Percentiles rank a stretch among this genome's conserved stretches.
Conservation (phyloP, 1,284 basidiomycete species). For the Puccinia polysora region DNA sequence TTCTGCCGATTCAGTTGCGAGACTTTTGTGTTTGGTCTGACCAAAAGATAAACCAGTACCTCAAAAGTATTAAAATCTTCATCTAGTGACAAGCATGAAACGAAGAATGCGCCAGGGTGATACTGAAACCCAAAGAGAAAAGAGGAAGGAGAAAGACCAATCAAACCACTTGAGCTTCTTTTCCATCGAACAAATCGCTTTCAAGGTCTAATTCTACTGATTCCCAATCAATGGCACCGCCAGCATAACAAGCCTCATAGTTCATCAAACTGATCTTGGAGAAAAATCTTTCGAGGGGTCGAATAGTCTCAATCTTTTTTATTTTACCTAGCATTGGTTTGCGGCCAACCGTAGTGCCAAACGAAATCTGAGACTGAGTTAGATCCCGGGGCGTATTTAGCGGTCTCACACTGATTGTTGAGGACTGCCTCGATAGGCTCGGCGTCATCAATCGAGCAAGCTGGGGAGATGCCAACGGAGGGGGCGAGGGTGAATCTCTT, state of each 20-base stretch:
- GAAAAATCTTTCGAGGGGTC: conserved; percentile 79
- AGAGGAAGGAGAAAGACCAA: too few relatives aligned
- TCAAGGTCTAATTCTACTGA: conserved; percentile 72
- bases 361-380: conserved; percentile 5
- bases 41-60: too few relatives aligned
- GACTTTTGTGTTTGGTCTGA: too few relatives aligned
- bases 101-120: too few relatives aligned
- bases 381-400: conserved; percentile 14
- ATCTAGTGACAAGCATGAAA: too few relatives aligned
- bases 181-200: conserved; percentile 76
- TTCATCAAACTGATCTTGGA: conserved; percentile 77
- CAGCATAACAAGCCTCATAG: conserved; percentile 81
- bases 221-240: conserved; percentile 70
- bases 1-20: too few relatives aligned
- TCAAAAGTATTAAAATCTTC: too few relatives aligned
- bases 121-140: too few relatives aligned
- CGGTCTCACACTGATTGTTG: conserved; percentile 1
- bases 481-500: conserved; percentile 4
- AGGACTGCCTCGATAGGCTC: conserved; percentile 18
- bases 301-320: conserved; percentile 70
- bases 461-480: conserved; percentile 21
- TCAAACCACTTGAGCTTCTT: too few relatives aligned
- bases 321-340: conserved; percentile 67
- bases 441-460: conserved; percentile 20
- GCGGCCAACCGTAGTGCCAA: conserved; percentile 56